Evolutionary conservation across 1,139 yeast species (phyloP).

Genomic region (Blastobotrys persicus): DNA sequence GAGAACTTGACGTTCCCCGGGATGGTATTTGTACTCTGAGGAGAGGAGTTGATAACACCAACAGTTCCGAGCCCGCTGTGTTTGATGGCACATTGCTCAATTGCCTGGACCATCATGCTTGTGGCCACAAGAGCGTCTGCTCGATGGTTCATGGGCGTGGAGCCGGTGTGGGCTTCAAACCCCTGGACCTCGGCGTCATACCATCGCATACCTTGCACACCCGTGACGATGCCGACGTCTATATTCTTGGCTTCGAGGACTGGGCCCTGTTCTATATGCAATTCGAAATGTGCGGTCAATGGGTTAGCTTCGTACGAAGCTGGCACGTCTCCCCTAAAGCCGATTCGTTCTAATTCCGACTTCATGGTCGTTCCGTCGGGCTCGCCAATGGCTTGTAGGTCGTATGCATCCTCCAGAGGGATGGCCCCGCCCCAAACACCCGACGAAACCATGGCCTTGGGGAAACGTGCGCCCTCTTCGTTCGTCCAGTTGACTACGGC

Average conservation of each 20-base stretch:
- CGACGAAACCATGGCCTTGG: conserved; percentile 62
- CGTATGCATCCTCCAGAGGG: conserved; percentile 49
- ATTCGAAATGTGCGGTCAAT: conserved; percentile 65
- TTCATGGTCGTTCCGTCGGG: conserved; percentile 46
- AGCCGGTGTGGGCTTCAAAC: conserved; percentile 68
- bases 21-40: conserved; percentile 64
- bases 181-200: conserved; percentile 54
- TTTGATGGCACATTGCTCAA: conserved; percentile 54
- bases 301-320: conserved; percentile 53
- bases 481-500: conserved; percentile 70
- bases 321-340: conserved; percentile 53
- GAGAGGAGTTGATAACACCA: conserved; percentile 55
- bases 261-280: conserved; percentile 78
- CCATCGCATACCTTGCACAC: conserved; percentile 70
- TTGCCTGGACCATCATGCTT: conserved; percentile 53
- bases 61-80: conserved; percentile 57
- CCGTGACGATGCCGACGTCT: conserved; percentile 62
- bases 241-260: conserved; percentile 54
- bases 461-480: conserved; percentile 77
- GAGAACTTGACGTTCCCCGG: conserved; percentile 60
- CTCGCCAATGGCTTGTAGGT: conserved; percentile 54
- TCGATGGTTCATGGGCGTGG: conserved; percentile 65
- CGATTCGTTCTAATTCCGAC: conserved; percentile 58
- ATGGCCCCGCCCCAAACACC: conserved; percentile 62
- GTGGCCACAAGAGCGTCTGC: conserved; percentile 62